Evolutionary conservation across 768 basidiomycete species (phyloP), one percentile per base, ranked within the genome.

Genomic region (Hysterangium stoloniferum): DNA sequence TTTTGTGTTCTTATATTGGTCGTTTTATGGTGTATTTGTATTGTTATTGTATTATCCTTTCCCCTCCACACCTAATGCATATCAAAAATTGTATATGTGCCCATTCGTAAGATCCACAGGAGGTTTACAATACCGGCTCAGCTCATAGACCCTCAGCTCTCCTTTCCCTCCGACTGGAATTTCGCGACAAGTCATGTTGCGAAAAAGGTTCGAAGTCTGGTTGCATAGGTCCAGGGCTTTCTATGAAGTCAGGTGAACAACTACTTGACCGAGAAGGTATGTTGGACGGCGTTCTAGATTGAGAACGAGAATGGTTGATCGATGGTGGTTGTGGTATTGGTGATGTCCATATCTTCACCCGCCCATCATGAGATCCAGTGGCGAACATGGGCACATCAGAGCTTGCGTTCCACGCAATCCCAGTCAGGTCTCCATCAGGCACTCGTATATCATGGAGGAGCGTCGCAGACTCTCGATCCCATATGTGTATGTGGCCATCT

Each of bases 401-500:
- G 2, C 75, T 75, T 52, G 76, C 77, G 59, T 86, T 90, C 86
- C 87, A 90, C 12, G 84, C 84, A 34, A 89, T 76, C 54, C 84
- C 85, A 7, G 88, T 89, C 52, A 90, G 60, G 59, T 88, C 86
- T 4, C 69, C 70, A 22, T 82, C 83, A 3, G 78, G 75, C 25
- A 79, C 74, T 12, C 75, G 78, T 56, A 91, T 73, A 55, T 80
- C 75, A 54, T 87, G 86, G 2, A 91, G 69, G 1, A 87, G 67
- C 6, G 78, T 73, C 4, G 77, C 88, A 9, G 83, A 84, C 65
- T 89, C 86, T 53, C 80, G 78, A 59, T 91, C 88, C 88, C 88
- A 91, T 11, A 90, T 85, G 59, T 86, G 82, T 12, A 91, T 81
- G 58, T 88, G 84, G 4, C 88, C 88, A 54, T 77, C 87, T 88